Evolutionary conservation across 1,284 basidiomycete species (phyloP), one percentile per base, ranked within the genome.

Genomic region (Peniophora sp.): DNA sequence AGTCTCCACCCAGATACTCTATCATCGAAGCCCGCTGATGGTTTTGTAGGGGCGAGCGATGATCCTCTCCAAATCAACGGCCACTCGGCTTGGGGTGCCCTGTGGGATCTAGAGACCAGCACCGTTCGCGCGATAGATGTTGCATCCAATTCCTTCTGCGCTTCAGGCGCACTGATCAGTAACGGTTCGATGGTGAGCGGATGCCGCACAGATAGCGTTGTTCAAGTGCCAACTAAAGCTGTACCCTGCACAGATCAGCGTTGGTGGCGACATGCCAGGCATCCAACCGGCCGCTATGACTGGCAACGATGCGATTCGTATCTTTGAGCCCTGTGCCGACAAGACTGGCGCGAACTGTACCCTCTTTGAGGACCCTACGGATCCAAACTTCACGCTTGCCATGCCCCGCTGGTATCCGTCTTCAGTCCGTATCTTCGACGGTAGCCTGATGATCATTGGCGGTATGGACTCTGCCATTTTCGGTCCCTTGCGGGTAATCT

Each of bases 111-210:
- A 20, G 61, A 72, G 55, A 68, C 70, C 2, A 66, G 69, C 52
- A 68, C 64, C 1, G 69, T 69, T 8, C 63, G 61, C 3, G 61
- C 77, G 0, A 58, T 80, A 34, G 61, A 73, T 38, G 63, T 77
- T 36, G 50, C 69, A 16, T 71, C 76, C 1, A 73, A 80, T 61
- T 69, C 70, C 1, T 80, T 79, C 63, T 80, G 78, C 56, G 77
- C 75, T 0, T 72, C 71, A 17, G 76, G 77, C 3, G 66, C 63
- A 2, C 69, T 75, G 56, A 62, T 79, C 45, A 71, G 70, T 43
- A 78, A 79, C 50, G 74, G 74, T 11, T 71, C 72, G 16, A 72
- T 74, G 71, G 71, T 72, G 52, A 43, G 60, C 5, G 5, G 27
- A 32, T 12, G 27, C 12, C 19, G n/a, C 6, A 8, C 38, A 17